These are phyloP conservation scores for Pseudoturritis turrita DNA, from an alignment of 345 rosid species.

Conservation along the genomic window DNA sequence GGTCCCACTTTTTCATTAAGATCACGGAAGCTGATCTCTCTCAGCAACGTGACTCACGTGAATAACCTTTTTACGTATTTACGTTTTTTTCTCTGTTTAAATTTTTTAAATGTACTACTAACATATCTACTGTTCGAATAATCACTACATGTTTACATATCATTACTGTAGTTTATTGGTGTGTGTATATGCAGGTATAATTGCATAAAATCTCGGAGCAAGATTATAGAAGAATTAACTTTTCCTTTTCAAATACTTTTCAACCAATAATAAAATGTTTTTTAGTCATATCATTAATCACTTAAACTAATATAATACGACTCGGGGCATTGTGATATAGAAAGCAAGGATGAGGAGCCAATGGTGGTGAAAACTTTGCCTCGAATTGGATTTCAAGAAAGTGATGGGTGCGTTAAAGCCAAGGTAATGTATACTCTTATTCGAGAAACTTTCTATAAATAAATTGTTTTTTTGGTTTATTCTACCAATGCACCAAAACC, in stretches of 20 bases:
- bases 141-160: background rate
- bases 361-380: slow-evolving; percentile 6
- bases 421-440: background rate
- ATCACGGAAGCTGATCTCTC: slow-evolving; percentile 23
- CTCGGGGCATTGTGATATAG: background rate
- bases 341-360: slow-evolving; percentile 1
- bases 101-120: background rate
- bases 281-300: background rate
- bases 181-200: background rate
- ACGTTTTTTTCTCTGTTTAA: background rate
- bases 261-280: background rate
- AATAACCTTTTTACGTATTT: background rate
- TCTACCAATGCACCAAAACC: slow-evolving; percentile 12
- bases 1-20: slow-evolving; percentile 9
- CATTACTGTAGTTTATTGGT: background rate
- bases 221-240: background rate
- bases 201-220: background rate
- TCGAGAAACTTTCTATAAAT: slow-evolving; percentile 6
- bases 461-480: background rate
- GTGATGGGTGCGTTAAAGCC: slow-evolving; percentile 8
- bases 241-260: background rate
- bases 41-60: slow-evolving; percentile 34
- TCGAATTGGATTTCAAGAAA: slow-evolving; percentile 7
- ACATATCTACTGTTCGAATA: background rate
- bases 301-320: background rate